A percentile compares a stretch with the other conserved stretches of the same genome.
Conservation (phyloP, 2,329 filamentous ascomycete species). For the Chaetomiaceae sp. region DNA sequence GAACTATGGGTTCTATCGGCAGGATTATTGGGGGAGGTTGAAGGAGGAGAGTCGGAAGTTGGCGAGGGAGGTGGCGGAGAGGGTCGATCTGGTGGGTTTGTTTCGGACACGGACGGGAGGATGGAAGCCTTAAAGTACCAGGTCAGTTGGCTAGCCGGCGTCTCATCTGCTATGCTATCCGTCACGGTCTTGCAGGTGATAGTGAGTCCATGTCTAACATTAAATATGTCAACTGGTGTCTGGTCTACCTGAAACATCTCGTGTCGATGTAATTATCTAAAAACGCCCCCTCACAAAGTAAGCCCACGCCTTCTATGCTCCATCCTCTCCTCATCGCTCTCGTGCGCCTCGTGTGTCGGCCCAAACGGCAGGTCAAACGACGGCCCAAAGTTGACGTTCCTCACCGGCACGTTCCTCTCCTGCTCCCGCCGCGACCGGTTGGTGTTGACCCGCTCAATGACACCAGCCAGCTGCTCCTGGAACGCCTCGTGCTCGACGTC, state of each 20-base stretch:
- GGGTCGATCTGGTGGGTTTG: slow-evolving; percentile 37
- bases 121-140: slow-evolving; percentile 38
- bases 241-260: too few species aligned
- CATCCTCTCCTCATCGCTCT: too few species aligned
- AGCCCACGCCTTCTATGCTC: too few species aligned
- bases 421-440: not conserved
- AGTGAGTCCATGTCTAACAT: too few species aligned
- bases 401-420: not conserved
- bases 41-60: slow-evolving; percentile 33
- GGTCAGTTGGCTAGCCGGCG: too few species aligned
- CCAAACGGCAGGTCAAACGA: slow-evolving; percentile 1
- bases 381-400: slow-evolving; percentile 1
- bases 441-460: slow-evolving; percentile 18
- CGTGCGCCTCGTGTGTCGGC: too few species aligned
- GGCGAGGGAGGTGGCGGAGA: slow-evolving; percentile 32
- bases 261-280: too few species aligned
- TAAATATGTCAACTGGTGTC: too few species aligned
- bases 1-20: slow-evolving; percentile 40
- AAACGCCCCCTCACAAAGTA: too few species aligned
- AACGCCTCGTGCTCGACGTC: slow-evolving; percentile 7
- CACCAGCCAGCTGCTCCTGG: slow-evolving; percentile 21
- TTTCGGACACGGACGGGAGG: slow-evolving; percentile 39
- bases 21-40: slow-evolving; percentile 41
- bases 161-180: too few species aligned
- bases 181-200: too few species aligned